These are phyloP conservation scores for Microthlaspi erraticum DNA, from an alignment of 345 rosid species.

Conservation along the genomic window DNA sequence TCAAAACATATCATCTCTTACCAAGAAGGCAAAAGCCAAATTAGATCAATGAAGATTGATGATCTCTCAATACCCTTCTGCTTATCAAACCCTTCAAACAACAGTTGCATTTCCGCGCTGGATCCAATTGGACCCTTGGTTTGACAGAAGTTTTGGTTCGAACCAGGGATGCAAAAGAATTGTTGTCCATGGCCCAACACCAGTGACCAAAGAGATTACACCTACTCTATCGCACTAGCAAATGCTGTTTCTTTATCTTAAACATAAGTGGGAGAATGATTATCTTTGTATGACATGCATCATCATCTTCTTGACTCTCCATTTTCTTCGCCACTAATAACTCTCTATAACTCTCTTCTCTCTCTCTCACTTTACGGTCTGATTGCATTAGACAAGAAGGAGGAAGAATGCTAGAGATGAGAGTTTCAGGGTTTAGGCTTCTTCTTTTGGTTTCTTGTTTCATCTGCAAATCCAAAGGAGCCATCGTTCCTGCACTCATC, in stretches of 20 bases:
- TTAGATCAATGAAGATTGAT: slow-evolving; percentile 10
- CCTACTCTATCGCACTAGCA: slow-evolving; percentile 43
- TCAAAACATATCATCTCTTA: slow-evolving; percentile 13
- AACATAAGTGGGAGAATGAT: slow-evolving; percentile 27
- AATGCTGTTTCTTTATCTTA: slow-evolving; percentile 35
- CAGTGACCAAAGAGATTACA: slow-evolving; percentile 31
- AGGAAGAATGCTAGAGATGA: slow-evolving; percentile 27
- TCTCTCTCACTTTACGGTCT: not conserved
- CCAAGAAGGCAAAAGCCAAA: slow-evolving; percentile 26
- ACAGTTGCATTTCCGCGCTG: not conserved
- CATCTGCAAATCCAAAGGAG: slow-evolving; percentile 46
- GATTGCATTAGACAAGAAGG: slow-evolving; percentile 26
- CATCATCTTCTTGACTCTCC: slow-evolving; percentile 25
- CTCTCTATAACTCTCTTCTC: slow-evolving; percentile 1
- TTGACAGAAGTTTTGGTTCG: slow-evolving; percentile 10
- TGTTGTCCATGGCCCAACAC: slow-evolving; percentile 16
- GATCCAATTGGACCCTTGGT: not conserved
- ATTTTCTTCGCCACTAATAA: slow-evolving; percentile 32
- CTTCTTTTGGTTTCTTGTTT: slow-evolving; percentile 36
- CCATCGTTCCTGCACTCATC: slow-evolving; percentile 78
- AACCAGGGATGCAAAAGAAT: not conserved
- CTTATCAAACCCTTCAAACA: not conserved
- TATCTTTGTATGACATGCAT: slow-evolving; percentile 34
- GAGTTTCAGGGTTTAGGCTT: slow-evolving; percentile 27
- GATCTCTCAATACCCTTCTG: not conserved